Evolutionary conservation across 495 filamentous ascomycete genomes (phyloP).

Genomic region (Annulohypoxylon stygium): DNA sequence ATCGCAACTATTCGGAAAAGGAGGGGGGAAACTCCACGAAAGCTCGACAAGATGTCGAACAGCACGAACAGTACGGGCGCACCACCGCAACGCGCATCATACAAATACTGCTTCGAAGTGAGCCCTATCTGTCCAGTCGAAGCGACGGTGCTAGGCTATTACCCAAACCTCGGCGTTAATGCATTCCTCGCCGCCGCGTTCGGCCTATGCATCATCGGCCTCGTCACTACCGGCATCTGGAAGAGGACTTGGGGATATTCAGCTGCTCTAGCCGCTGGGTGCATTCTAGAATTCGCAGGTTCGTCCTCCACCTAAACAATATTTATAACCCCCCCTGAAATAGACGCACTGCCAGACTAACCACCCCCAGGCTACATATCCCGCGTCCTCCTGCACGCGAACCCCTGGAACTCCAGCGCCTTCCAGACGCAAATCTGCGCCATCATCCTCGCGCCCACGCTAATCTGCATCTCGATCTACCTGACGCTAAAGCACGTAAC

Average conservation of each 20-base stretch:
- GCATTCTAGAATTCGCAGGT: slow-evolving; percentile 58
- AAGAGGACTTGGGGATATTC: slow-evolving; percentile 74
- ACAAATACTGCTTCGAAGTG: slow-evolving; percentile 63
- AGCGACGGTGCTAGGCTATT: slow-evolving; percentile 75
- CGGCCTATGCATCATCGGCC: slow-evolving; percentile 61
- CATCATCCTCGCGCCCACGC: slow-evolving; percentile 74
- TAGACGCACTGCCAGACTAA: no score
- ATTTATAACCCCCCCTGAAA: no score
- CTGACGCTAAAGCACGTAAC: slow-evolving; percentile 76
- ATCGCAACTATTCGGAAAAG: background rate
- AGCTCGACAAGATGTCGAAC: slow-evolving; percentile 37
- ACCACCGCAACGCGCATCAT: slow-evolving; percentile 44
- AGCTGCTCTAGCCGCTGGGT: slow-evolving; percentile 64
- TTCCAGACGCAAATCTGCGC: slow-evolving; percentile 78
- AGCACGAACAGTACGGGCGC: slow-evolving; percentile 38
- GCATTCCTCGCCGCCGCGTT: slow-evolving; percentile 71
- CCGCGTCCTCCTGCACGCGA: slow-evolving; percentile 68
- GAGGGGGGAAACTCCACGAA: slow-evolving; percentile 1
- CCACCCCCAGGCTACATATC: slow-evolving; percentile 66
- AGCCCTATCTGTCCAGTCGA: slow-evolving; percentile 67
- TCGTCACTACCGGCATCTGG: slow-evolving; percentile 65
- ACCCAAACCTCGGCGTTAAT: slow-evolving; percentile 72
- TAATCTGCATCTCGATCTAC: slow-evolving; percentile 75
- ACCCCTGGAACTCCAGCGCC: slow-evolving; percentile 69
- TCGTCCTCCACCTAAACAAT: slow-evolving; percentile 23